Evolutionary conservation across 805 yeast genomes (phyloP).

Genomic region (Zygosaccharomyces gambellarensis): DNA sequence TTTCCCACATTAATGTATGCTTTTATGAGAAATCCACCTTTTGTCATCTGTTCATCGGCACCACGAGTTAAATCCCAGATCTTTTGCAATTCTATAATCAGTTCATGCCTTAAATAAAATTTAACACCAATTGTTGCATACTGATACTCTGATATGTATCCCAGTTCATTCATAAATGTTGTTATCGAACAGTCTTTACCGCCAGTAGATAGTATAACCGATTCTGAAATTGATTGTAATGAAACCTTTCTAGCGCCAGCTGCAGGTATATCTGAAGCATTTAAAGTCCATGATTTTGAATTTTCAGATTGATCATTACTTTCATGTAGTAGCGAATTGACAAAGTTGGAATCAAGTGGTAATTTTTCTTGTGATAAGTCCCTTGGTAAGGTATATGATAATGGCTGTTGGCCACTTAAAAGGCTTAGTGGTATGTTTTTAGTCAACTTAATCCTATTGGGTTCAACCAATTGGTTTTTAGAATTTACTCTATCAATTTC

Average conservation of each 20-base stretch:
- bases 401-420: neutral
- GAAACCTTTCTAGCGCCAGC: conserved; percentile 64
- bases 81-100: conserved; percentile 28
- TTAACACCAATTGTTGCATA: conserved; percentile 29
- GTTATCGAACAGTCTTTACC: conserved; percentile 35
- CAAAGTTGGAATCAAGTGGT: conserved; percentile 14
- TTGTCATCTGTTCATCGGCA: conserved; percentile 47
- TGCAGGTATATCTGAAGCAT: conserved; percentile 66
- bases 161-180: conserved; percentile 53
- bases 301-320: conserved; percentile 2
- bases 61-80: conserved; percentile 29
- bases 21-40: conserved; percentile 51
- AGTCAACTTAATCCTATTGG: conserved; percentile 28
- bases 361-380: conserved; percentile 11
- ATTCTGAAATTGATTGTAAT: conserved; percentile 63
- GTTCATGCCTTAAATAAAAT: conserved; percentile 26
- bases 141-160: conserved; percentile 55
- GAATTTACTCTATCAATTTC: conserved; percentile 26
- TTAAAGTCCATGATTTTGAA: conserved; percentile 50
- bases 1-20: conserved; percentile 66
- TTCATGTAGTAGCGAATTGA: conserved; percentile 7
- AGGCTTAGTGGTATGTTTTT: conserved; percentile 23
- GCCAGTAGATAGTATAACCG: conserved; percentile 32
- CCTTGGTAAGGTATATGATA: conserved; percentile 21
- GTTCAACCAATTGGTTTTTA: conserved; percentile 32